Evolutionary conservation across 2,329 filamentous ascomycete species (phyloP).

Genomic region (Colletotrichum higginsianum): DNA sequence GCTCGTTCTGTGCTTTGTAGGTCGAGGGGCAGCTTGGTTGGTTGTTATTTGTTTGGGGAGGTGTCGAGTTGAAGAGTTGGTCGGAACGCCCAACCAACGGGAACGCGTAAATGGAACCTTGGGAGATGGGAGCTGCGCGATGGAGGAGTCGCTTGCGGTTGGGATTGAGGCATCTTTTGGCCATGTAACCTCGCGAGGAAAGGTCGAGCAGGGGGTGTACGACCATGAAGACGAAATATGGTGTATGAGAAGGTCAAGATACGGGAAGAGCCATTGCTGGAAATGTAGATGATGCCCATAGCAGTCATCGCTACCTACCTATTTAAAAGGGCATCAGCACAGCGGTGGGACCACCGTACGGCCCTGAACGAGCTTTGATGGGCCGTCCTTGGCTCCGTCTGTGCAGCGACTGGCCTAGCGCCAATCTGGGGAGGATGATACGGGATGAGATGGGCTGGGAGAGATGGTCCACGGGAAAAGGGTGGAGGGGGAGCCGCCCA

Average conservation of each 20-base stretch:
- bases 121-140: not conserved
- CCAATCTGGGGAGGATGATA: slow-evolving; percentile 40
- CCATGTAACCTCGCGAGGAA: slow-evolving; percentile 2
- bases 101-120: slow-evolving; percentile 13
- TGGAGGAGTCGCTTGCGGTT: not conserved
- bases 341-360: slow-evolving; percentile 35
- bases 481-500: not conserved
- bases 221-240: not conserved
- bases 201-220: too few species aligned
- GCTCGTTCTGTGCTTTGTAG: not conserved
- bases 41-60: slow-evolving; percentile 16
- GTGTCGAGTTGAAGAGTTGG: slow-evolving; percentile 16
- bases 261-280: not conserved
- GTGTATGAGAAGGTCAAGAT: not conserved
- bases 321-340: slow-evolving; percentile 28
- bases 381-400: slow-evolving; percentile 42
- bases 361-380: slow-evolving; percentile 36
- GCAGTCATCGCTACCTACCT: not conserved
- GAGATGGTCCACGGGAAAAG: not conserved
- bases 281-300: not conserved
- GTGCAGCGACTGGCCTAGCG: slow-evolving; percentile 41
- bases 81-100: slow-evolving; percentile 16
- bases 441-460: slow-evolving; percentile 10
- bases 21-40: not conserved
- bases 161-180: not conserved